Evolutionary conservation across 192 early-diverging fungal species (phyloP), one percentile per base, ranked within the genome.

Genomic region (Piromyces sp.): DNA sequence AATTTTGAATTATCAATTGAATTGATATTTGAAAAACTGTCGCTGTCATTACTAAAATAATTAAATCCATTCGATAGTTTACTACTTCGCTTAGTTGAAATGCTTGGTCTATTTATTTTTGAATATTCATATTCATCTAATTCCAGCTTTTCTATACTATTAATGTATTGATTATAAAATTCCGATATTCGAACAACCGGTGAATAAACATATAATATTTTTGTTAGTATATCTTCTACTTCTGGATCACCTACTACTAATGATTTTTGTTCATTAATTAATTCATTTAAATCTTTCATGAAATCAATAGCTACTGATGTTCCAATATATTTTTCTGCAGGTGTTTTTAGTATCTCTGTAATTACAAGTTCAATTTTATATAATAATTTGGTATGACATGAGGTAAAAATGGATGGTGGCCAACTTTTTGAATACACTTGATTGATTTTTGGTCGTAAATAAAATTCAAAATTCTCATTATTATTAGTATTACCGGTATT

Each of bases 351-450:
- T 79, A 92, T 91, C 17, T 85, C 82, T 30, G 83, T 83, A 4
- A 90, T 89, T 58, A 91, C 86, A 29, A 81, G 83, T 79, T 92
- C 91, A 80, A 92, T 91, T 19, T 86, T 85, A 3, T 85, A 83
- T 16, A 89, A 80, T 16, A 92, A 78, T 28, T 86, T 85, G 0
- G 89, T 88, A n/a, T 90, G 88, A 15, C 86, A 87, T n/a, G 92
- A 87, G 0, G 86, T 87, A n/a, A 91, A 81, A 14, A 89, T 85
- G 1, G 89, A 89, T 15, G 91, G 90, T 5, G 91, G 91, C 91
- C 91, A 92, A 80, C 90, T 90, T 80, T 87, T 92, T 22, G 92
- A 93, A 79, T 88, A 89, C 79, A 86, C 84, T 37, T 91, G 84
- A 33, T 87, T 79, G 30, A 84, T 5, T 80, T 19, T 36, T n/a